Evolutionary conservation across 768 basidiomycete species (phyloP).

Genomic region (Agaricus subrufescens): DNA sequence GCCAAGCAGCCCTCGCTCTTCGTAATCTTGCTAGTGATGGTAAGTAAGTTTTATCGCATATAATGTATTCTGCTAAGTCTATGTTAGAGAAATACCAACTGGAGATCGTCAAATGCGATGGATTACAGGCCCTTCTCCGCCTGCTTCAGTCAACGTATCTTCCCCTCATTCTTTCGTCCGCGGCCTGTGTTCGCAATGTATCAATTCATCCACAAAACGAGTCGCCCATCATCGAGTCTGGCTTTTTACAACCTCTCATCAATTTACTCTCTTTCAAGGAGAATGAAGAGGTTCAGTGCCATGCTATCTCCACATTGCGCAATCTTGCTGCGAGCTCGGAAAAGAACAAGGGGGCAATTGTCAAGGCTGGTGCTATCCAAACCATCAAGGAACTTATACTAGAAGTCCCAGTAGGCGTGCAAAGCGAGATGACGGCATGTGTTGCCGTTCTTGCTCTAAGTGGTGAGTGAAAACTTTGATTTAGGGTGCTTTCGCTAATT

Average conservation of each 20-base stretch:
- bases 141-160: constrained; percentile 96
- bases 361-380: constrained; percentile 94
- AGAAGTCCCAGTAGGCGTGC: constrained; percentile 92
- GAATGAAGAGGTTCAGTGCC: constrained; percentile 99
- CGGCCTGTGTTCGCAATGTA: constrained; percentile 98
- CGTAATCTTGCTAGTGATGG: constrained; percentile 97
- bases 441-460: constrained; percentile 94
- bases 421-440: constrained; percentile 99
- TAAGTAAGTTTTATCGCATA: constrained; percentile 27
- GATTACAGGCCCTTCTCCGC: constrained; percentile 86
- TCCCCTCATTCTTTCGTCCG: constrained; percentile 95
- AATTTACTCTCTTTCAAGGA: constrained; percentile 97
- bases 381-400: constrained; percentile 96
- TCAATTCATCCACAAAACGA: constrained; percentile 99
- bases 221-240: constrained; percentile 98
- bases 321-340: constrained; percentile 96
- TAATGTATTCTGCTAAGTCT: neutral
- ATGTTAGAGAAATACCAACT: constrained; percentile 92
- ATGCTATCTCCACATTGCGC: constrained; percentile 94
- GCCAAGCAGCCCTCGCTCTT: constrained; percentile 93
- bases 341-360: constrained; percentile 97
- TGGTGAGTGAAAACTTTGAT: constrained; percentile 47
- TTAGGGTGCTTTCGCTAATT: neutral
- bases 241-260: constrained; percentile 94
- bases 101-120: constrained; percentile 96